Base-by-base conservation (phyloP, 768 basidiomycete genomes). In the Tubosaeta sp. region DNA sequence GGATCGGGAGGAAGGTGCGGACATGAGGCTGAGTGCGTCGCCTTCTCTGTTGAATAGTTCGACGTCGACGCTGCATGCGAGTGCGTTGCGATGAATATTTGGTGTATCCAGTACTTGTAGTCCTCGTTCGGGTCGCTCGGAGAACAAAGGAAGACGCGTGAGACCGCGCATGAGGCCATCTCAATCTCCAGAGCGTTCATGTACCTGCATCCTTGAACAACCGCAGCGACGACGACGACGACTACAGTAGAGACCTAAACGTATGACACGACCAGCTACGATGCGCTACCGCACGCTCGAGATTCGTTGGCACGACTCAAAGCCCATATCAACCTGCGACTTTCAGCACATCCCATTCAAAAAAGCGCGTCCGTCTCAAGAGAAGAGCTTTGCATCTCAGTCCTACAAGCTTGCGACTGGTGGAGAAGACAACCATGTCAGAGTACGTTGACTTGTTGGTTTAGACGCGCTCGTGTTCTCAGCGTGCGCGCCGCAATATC, bases 231-330 rank as follows among this genome's bases (percentile, higher is more conserved):
- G 56, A 54, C 62, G 53, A 54, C 51, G 1, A 52, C 52, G 41
- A 39, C 41, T 17, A 16, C 12, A 32, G 35, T 22, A 2, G 35
- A 8, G 32, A 33, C 47, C 25, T 12, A 34, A 43, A 10, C 38
- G 35, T 22, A 27, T 47, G 43, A 55, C 54, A 50, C 54, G 35
- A 25, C 45, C 39, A 4, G 26, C 33, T 50, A 58, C 55, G 55
- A 94, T 94, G 91, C 85, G 90, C 55, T 90, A 88, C 68, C 81
- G 88, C 54, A 92, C 91, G 4, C 81, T 95, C 42, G 93, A 95
- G 74, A 97, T 97, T 65, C 81, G 94, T 58, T 97, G 93, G 93
- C 93, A 97, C 77, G 93, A 94, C 75, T 84, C 80, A 69, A 91
- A 91, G 65, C 93, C 93, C 42, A 95, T 99, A 71, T 95, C 92